Conservation (phyloP, 495 filamentous ascomycete genomes). For the Lasiosphaeriaceae sp. region DNA sequence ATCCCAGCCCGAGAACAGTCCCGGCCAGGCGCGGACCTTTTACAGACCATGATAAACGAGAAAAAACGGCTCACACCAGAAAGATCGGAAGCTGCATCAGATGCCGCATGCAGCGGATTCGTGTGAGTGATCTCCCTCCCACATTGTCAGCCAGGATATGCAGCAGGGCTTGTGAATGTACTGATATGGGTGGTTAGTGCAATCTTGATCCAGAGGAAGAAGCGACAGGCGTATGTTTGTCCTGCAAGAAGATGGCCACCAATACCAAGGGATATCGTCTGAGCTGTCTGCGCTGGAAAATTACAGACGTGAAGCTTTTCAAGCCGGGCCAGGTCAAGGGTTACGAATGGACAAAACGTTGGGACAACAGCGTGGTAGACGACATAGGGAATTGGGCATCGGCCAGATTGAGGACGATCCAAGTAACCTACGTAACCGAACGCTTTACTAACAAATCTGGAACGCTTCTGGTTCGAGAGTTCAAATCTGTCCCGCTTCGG, state of each 20-base stretch:
- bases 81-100: slow-evolving; percentile 50
- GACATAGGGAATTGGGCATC: slow-evolving; percentile 49
- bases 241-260: slow-evolving; percentile 41
- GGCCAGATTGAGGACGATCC: slow-evolving; percentile 34
- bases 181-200: slow-evolving; percentile 33
- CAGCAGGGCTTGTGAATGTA: neutral
- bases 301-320: slow-evolving; percentile 48
- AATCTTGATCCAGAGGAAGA: slow-evolving; percentile 39
- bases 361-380: slow-evolving; percentile 44
- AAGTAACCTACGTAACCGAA: slow-evolving; percentile 46
- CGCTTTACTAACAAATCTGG: slow-evolving; percentile 40
- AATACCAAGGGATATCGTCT: slow-evolving; percentile 41
- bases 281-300: slow-evolving; percentile 48
- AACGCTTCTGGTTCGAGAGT: slow-evolving; percentile 41
- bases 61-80: slow-evolving; percentile 47
- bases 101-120: slow-evolving; percentile 53
- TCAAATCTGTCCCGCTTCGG: slow-evolving; percentile 37
- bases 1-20: slow-evolving; percentile 15
- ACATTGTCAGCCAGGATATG: neutral
- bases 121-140: slow-evolving; percentile 32
- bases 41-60: slow-evolving; percentile 38
- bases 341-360: slow-evolving; percentile 50
- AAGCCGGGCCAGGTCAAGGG: slow-evolving; percentile 48
- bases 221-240: slow-evolving; percentile 40
- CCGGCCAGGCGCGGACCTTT: slow-evolving; percentile 47